These are phyloP conservation scores for Blakeslea trispora DNA, from an alignment of 371 early-diverging fungal species.

Conservation along the genomic window DNA sequence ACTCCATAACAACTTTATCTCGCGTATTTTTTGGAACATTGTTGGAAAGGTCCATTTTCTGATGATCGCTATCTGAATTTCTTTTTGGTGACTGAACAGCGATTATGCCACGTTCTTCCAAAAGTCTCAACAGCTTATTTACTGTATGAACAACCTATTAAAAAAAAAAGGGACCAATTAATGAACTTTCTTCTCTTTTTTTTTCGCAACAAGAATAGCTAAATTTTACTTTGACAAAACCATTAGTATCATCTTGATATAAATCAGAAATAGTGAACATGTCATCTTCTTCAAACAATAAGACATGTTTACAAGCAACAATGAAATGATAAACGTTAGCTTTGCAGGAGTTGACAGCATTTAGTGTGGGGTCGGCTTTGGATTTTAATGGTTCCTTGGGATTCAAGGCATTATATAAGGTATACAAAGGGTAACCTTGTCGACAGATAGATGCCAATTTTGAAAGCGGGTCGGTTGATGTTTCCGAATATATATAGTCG, in stretches of 20 bases:
- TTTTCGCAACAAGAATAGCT: constrained; percentile 9
- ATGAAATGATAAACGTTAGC: constrained; percentile 80
- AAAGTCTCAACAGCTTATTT: constrained; percentile 63
- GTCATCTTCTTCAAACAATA: constrained; percentile 74
- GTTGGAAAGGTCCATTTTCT: constrained; percentile 14
- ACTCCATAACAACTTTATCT: constrained; percentile 84
- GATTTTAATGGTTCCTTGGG: constrained; percentile 60
- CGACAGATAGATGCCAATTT: constrained; percentile 89
- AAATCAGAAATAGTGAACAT: constrained; percentile 87
- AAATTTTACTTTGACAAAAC: constrained; percentile 86
- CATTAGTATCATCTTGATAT: constrained; percentile 93
- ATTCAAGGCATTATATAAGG: constrained; percentile 76
- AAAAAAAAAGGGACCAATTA: constrained; percentile 1
- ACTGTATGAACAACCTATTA: constrained; percentile 68
- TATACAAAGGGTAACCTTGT: constrained; percentile 86
- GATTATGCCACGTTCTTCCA: constrained; percentile 73
- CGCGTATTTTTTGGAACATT: constrained; percentile 80
- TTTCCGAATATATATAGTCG: constrained; percentile 45
- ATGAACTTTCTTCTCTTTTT: too few relatives aligned
- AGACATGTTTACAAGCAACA: constrained; percentile 69
- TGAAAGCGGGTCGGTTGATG: constrained; percentile 76
- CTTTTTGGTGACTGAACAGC: constrained; percentile 54
- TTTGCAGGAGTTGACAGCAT: constrained; percentile 79
- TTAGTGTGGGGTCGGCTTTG: constrained; percentile 62
- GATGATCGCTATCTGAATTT: constrained; percentile 37